Base-by-base conservation (phyloP, 1,139 yeast genomes). In the Kurtzmaniella quercitrusa region DNA sequence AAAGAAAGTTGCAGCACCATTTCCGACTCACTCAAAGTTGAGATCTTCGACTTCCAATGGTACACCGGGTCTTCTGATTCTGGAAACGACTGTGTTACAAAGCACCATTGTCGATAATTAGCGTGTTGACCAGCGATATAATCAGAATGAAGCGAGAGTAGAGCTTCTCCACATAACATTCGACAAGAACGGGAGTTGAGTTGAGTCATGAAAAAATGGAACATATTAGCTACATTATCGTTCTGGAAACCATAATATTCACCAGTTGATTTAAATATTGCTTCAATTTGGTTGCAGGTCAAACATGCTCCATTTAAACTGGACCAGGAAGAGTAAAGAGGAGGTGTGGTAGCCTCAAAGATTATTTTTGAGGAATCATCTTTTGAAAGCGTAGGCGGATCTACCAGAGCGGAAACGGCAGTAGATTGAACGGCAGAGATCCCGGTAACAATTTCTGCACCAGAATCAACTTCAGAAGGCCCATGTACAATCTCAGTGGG, bases 21-120 rank as follows among this genome's bases (percentile, higher is more conserved):
- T 25, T 67, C 70, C 7, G 17, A 27, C 2, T 52, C 50, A 2
- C 52, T 41, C 19, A 51, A 56, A 3, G 40, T 38, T 12, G 46
- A 45, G 63, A 65, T 60, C 38, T 48, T 51, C 8, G 43, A 42
- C 19, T 54, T 58, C 68, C 70, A 66, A 25, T 49, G 50, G 39
- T 19, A 36, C 7, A 36, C 27, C 10, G 21, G 16, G 21, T 36
- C 38, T 14, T 19, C 38, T 43, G 53, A 53, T 44, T 58, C 63
- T 15, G 58, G 39, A 39, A 57, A 62, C 46, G 45, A 55, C 19
- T 62, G 65, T 8, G 70, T 66, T 16, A 66, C 62, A 50, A 70
- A 65, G 46, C 64, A 68, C 77, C 77, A 72, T 46, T 65, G 68
- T 45, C 65, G 63, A 48, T 62, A 72, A 50, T 72, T 72, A 5